Percentiles rank a stretch among this genome's conserved stretches.
phyloP scores from a whole-genome alignment of 345 rosid genomes.

The Aquilaria malaccensis region DNA sequence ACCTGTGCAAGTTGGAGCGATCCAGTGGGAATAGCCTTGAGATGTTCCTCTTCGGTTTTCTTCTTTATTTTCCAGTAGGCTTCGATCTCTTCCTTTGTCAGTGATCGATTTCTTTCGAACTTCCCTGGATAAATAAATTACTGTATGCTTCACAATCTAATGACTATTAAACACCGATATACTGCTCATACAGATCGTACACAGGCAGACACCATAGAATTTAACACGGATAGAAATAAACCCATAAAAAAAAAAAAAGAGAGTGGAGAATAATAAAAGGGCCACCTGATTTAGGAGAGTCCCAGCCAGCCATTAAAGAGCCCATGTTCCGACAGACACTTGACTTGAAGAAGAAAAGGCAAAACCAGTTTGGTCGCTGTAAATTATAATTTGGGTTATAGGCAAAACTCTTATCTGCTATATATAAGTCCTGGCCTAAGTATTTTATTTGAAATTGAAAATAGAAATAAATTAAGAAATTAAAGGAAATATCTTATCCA shows the following conservation, averaged over 20 bases:
- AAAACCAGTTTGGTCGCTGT: too few relatives aligned
- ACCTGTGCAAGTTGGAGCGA: background rate
- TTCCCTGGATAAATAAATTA: slow-evolving; percentile 27
- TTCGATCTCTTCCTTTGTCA: slow-evolving; percentile 66
- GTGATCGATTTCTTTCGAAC: slow-evolving; percentile 49
- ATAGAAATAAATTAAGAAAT: too few relatives aligned
- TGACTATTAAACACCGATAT: too few relatives aligned
- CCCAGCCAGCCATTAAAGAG: slow-evolving; percentile 97
- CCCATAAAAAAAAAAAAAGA: background rate
- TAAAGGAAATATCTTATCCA: too few relatives aligned
- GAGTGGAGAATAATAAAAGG: background rate
- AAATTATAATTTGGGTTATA: too few relatives aligned
- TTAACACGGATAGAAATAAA: background rate
- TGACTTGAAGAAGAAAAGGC: too few relatives aligned
- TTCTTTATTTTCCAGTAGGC: slow-evolving; percentile 69
- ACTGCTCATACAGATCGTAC: too few relatives aligned
- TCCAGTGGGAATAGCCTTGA: slow-evolving; percentile 23
- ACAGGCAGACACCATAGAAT: background rate
- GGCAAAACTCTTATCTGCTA: too few relatives aligned
- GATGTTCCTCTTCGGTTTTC: slow-evolving; percentile 54
- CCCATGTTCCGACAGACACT: slow-evolving; percentile 37
- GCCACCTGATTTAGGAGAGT: slow-evolving; percentile 55
- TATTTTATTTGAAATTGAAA: too few relatives aligned
- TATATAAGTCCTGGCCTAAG: too few relatives aligned
- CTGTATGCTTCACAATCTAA: too few relatives aligned